Conservation (phyloP, 2,329 filamentous ascomycete genomes). For the Scorias spongiosa region DNA sequence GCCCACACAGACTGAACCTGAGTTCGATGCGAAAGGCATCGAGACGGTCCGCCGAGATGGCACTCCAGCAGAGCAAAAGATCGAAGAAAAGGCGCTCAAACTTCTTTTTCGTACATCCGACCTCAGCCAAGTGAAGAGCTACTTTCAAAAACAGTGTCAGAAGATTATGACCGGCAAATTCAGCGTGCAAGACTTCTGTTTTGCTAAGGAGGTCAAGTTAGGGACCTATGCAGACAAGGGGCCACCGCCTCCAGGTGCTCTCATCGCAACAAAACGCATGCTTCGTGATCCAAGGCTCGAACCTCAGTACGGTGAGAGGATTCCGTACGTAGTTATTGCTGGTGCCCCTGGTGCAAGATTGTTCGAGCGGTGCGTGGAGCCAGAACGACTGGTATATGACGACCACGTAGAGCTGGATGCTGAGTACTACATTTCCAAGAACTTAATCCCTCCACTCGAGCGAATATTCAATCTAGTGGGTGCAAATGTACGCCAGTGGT, state of each 20-base stretch:
- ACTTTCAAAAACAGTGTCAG: constrained; percentile 77
- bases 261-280: constrained; percentile 79
- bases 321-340: constrained; percentile 85
- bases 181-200: constrained; percentile 90
- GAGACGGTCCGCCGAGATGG: constrained; percentile 93
- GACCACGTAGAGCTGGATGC: constrained; percentile 71
- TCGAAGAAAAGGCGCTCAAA: constrained; percentile 81
- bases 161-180: constrained; percentile 86
- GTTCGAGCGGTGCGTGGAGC: constrained; percentile 78
- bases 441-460: constrained; percentile 84
- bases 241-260: constrained; percentile 67
- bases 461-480: constrained; percentile 94
- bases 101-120: constrained; percentile 83
- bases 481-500: constrained; percentile 81
- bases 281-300: constrained; percentile 71
- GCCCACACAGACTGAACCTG: constrained; percentile 57
- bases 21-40: constrained; percentile 96
- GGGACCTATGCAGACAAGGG: constrained; percentile 76
- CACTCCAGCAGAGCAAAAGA: constrained; percentile 89
- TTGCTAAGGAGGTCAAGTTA: constrained; percentile 79
- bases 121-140: constrained; percentile 71
- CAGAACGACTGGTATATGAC: constrained; percentile 64
- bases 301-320: constrained; percentile 85
- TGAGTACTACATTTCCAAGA: constrained; percentile 95
- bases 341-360: constrained; percentile 75